phyloP scores from a whole-genome alignment of 352 stramenopile species.

The Phytopythium boreale region DNA sequence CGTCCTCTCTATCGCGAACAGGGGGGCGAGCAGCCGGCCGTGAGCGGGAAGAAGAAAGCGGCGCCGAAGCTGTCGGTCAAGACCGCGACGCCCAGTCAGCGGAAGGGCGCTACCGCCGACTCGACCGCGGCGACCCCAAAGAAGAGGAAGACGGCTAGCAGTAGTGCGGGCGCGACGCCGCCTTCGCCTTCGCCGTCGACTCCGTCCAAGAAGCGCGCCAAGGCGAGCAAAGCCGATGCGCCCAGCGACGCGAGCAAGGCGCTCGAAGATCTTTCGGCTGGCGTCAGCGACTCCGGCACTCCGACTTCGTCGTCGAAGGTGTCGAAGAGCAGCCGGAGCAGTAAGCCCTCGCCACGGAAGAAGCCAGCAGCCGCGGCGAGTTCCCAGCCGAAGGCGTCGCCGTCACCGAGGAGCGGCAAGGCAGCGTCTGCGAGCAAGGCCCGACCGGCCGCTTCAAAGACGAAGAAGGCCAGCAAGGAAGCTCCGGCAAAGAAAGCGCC shows the following conservation, averaged over 20 bases:
- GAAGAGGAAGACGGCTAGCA: conserved; percentile 3
- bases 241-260: not conserved
- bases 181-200: not conserved
- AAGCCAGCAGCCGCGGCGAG: not conserved
- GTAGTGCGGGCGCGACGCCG: not conserved
- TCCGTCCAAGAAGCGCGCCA: conserved; percentile 6
- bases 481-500: conserved; percentile 5
- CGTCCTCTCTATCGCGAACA: not conserved
- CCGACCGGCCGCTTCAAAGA: not conserved
- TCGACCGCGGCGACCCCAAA: not conserved
- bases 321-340: not conserved
- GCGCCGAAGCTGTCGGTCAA: not conserved
- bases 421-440: not conserved
- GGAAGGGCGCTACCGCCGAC: not conserved
- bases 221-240: not conserved
- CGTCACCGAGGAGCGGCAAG: not conserved
- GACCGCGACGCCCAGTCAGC: not conserved
- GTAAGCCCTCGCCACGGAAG: not conserved
- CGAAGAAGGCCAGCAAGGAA: not conserved
- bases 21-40: not conserved
- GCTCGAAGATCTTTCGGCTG: not conserved
- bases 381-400: not conserved
- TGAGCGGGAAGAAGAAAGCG: not conserved
- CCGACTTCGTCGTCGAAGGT: not conserved
- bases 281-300: not conserved